Conservation (phyloP, 2,329 filamentous ascomycete genomes). For the Madurella fahalii region DNA sequence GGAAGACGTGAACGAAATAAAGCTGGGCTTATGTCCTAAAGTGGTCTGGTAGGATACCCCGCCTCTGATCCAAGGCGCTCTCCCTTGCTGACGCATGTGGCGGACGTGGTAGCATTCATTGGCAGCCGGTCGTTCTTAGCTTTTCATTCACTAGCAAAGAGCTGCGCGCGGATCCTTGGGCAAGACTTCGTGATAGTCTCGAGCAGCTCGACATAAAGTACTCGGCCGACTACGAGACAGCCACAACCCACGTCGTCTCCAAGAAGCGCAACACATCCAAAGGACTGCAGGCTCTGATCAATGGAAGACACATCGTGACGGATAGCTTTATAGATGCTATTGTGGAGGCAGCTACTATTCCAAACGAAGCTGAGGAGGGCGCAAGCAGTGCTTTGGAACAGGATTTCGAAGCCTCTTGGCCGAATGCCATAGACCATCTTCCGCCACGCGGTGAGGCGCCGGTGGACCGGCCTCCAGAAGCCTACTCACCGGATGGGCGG, state of each 20-base stretch:
- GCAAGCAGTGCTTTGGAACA: conserved; percentile 61
- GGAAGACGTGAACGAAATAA: conserved; percentile 58
- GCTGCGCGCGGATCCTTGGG: conserved; percentile 61
- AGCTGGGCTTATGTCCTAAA: conserved; percentile 66
- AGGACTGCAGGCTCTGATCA: conserved; percentile 80
- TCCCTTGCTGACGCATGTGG: not conserved
- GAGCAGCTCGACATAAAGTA: conserved; percentile 90
- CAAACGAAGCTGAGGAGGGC: conserved; percentile 44
- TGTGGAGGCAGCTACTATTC: conserved; percentile 52
- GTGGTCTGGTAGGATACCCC: conserved; percentile 49
- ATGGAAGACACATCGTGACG: conserved; percentile 73
- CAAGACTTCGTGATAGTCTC: conserved; percentile 59
- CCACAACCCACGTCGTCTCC: conserved; percentile 83
- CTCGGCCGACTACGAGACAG: conserved; percentile 63
- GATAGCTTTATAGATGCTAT: conserved; percentile 71
- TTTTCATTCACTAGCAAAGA: conserved; percentile 74
- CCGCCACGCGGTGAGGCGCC: conserved; percentile 75
- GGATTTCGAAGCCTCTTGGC: conserved; percentile 78
- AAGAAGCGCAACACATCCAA: conserved; percentile 88
- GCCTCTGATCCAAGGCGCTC: not conserved
- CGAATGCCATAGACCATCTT: conserved; percentile 65
- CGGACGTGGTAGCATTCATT: conserved; percentile 57
- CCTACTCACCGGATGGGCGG: conserved; percentile 64
- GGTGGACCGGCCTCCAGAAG: conserved; percentile 59
- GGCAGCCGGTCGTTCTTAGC: conserved; percentile 76